Percentiles rank a stretch among this genome's conserved stretches.
Conservation (phyloP, 495 filamentous ascomycete species). For the Penicillium lagena region DNA sequence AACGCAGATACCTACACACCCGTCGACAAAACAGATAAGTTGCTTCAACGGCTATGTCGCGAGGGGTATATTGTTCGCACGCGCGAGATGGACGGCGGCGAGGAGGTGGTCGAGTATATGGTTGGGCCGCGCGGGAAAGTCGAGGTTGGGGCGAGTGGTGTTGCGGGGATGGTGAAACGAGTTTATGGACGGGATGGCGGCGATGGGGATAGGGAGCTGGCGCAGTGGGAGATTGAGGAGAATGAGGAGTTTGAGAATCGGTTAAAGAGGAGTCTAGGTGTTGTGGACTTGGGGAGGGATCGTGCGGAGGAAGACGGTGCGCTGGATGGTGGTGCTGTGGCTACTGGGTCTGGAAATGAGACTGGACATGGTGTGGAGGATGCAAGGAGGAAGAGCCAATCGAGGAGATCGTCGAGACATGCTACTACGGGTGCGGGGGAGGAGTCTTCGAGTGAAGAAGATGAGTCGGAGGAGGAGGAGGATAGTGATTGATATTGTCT, state of each 20-base stretch:
- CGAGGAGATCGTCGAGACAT: not conserved
- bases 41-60: conserved; percentile 66
- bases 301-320: not conserved
- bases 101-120: conserved; percentile 69
- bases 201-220: conserved; percentile 19
- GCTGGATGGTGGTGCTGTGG: not conserved
- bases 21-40: conserved; percentile 66
- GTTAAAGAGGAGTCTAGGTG: conserved; percentile 25
- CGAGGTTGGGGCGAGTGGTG: conserved; percentile 70
- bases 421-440: not conserved
- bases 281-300: not conserved
- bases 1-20: conserved; percentile 73
- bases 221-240: conserved; percentile 39
- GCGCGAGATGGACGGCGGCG: conserved; percentile 60
- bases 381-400: not conserved
- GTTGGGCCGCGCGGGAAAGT: conserved; percentile 80
- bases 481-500: not conserved
- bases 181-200: conserved; percentile 43
- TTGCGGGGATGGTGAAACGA: conserved; percentile 60
- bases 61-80: conserved; percentile 78
- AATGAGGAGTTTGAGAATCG: conserved; percentile 27
- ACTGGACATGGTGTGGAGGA: not conserved
- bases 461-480: not conserved
- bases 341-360: not conserved
- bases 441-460: not conserved